Base-by-base conservation (phyloP, 139 green algal species). In the Picochlorum costavermella region DNA sequence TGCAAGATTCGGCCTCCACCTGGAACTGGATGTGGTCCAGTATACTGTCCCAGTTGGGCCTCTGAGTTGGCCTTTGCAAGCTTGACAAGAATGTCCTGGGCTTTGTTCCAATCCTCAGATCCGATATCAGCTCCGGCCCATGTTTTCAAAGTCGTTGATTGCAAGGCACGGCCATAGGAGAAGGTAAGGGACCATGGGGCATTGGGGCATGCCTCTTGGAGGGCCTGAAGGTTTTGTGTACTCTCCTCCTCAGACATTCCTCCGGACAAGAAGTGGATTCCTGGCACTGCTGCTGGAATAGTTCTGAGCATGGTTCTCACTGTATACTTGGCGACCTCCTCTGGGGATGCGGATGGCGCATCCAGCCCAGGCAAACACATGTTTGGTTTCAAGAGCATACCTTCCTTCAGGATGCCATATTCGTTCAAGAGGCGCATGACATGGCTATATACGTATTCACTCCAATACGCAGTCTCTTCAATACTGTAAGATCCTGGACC, bases 351-450 rank as follows among this genome's bases (percentile, higher is more conserved):
- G 14, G 69, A 64, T 5, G 81, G 74, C 2, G 65, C 82, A 45
- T 89, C 82, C 50, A 89, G 72, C 51, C 82, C 81, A 11, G 86
- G 82, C 53, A 89, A 72, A 50, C 82, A 75, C 88, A 95, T 96
- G 83, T 92, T 95, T 67, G 89, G 91, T 83, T 97, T 97, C 55
- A 96, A 82, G 65, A 97, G 78, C 71, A 92, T 95, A 50, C 83
- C 87, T 65, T 96, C 89, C 48, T 95, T 73, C 58, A 86, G 67
- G 16, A 96, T 84, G 29, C 87, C 72, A 63, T 96, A 95, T 77
- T 96, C 87, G 56, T 96, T 96, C 26, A 96, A 83, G 63, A 88
- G 50, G 26, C 88, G 72, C 67, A 92, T 83, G 5, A 94, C 84
- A 53, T 91, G 80, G 61, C 60, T 83, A 63, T 76, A 64, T 37